Evolutionary conservation across 768 basidiomycete genomes (phyloP).

Genomic region (Leccinum subtestaceum): DNA sequence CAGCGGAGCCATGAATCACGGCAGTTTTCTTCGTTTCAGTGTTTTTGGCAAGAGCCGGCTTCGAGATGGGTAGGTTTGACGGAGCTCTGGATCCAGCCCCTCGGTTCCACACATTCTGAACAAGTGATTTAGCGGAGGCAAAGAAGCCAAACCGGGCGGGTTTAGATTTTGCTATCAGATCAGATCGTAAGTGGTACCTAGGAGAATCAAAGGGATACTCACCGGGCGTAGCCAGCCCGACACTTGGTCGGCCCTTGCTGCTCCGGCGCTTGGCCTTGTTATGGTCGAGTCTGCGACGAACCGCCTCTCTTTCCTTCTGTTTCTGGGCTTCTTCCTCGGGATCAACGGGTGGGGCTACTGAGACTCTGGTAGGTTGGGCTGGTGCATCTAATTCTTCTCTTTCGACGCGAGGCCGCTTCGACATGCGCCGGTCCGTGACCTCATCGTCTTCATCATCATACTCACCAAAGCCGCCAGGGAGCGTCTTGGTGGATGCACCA

Average conservation of each 20-base stretch:
- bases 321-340: slow-evolving; percentile 32
- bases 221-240: slow-evolving; percentile 42
- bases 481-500: slow-evolving; percentile 26
- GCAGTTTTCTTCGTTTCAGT: slow-evolving; percentile 22
- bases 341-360: slow-evolving; percentile 28
- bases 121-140: slow-evolving; percentile 64
- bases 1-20: slow-evolving; percentile 21
- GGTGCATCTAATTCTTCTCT: slow-evolving; percentile 26
- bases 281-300: slow-evolving; percentile 61
- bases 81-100: slow-evolving; percentile 35
- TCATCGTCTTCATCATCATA: slow-evolving; percentile 48
- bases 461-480: slow-evolving; percentile 60
- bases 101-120: slow-evolving; percentile 72
- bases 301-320: slow-evolving; percentile 52
- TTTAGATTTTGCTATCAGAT: slow-evolving; percentile 37
- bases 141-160: slow-evolving; percentile 68
- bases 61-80: slow-evolving; percentile 29
- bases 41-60: slow-evolving; percentile 17
- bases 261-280: slow-evolving; percentile 70
- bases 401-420: slow-evolving; percentile 44
- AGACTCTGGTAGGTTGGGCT: slow-evolving; percentile 32
- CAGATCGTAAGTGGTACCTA: slow-evolving; percentile 9
- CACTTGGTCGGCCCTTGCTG: slow-evolving; percentile 51
- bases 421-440: slow-evolving; percentile 36
- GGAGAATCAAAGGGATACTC: slow-evolving; percentile 20